Base-by-base conservation (phyloP, 2,329 filamentous ascomycete genomes). In the Grosmannia clavigera region DNA sequence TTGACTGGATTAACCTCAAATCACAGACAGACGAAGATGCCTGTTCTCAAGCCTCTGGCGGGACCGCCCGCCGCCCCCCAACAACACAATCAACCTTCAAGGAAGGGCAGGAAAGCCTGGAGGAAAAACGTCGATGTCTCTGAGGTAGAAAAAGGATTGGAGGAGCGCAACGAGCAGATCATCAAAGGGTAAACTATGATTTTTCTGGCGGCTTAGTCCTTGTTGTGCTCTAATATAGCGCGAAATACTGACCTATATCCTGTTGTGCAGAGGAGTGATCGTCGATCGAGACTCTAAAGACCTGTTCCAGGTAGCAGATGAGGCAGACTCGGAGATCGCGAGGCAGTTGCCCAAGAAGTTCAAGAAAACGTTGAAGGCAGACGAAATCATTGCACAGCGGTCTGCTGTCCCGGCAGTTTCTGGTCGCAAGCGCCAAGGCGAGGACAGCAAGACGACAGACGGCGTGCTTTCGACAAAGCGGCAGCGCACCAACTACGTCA, bases 31-130 rank as follows among this genome's bases (percentile, higher is more conserved):
- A 54, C 52, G 6, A 25, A 27, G 7, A 84, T 84, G 81, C 79
- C 81, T n/a, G 75, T 80, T 31, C 67, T 84, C 33, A 73, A 75
- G 65, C 73, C 75, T 55, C 73, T 73, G 56, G 72, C 76, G 50
- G 79, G 75, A 62, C 74, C 80, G 43, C 73, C 75, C 14, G 74
- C 79, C 43, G 87, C 89, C 22, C 92, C 91, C 12, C 84, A 86
- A 64, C 90, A 95, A 66, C 85, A 87, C 74, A 91, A 83, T 64
- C 94, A 99, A 73, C 84, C 91, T 31, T 97, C 92, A 5, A 82
- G 94, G 70, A 99, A 99, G 73, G 94, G 95, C 68, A 97, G 97
- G 76, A 97, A 95, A 77, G 92, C 94, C 38, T 99, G 94, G 94
- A 83, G 94, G 70, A 99, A 97, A 74, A 96, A 99, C 75, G 90